Evolutionary conservation across 2,329 filamentous ascomycete genomes (phyloP).

Genomic region (Colletotrichum coccodes): DNA sequence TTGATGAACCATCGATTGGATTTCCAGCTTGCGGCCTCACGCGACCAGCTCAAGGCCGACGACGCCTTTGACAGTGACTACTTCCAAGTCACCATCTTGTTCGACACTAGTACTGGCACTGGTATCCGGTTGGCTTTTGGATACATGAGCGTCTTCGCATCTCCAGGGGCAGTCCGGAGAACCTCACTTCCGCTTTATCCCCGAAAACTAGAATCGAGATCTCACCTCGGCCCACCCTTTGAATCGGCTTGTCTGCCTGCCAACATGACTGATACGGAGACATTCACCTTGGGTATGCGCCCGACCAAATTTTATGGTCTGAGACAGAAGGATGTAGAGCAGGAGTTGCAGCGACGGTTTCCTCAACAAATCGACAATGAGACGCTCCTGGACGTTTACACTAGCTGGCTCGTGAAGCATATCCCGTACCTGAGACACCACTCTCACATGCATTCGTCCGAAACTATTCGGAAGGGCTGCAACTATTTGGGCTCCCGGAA

Average conservation of each 20-base stretch:
- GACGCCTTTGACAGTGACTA: not conserved
- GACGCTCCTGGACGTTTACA: constrained; percentile 21
- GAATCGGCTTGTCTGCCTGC: not conserved
- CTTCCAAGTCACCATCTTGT: not conserved
- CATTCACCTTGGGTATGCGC: not conserved
- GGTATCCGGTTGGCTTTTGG: not conserved
- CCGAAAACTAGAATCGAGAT: not conserved
- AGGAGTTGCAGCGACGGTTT: not conserved
- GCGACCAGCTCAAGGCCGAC: not conserved
- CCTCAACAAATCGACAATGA: not conserved
- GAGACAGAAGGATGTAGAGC: constrained; percentile 4
- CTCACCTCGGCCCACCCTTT: not conserved
- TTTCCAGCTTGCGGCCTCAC: not conserved
- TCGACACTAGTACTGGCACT: too few species aligned
- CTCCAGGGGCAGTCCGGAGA: not conserved
- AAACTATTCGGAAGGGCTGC: constrained; percentile 34
- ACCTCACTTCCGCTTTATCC: not conserved
- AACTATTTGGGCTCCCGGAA: constrained; percentile 22
- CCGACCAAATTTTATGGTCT: not conserved
- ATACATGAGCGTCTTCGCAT: not conserved
- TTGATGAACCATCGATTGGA: not conserved
- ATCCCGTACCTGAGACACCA: not conserved
- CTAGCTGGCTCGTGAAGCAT: constrained; percentile 13
- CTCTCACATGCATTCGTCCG: not conserved
- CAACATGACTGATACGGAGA: not conserved